Evolutionary conservation across 352 stramenopile genomes (phyloP).

Genomic region (Lagenidium giganteum): DNA sequence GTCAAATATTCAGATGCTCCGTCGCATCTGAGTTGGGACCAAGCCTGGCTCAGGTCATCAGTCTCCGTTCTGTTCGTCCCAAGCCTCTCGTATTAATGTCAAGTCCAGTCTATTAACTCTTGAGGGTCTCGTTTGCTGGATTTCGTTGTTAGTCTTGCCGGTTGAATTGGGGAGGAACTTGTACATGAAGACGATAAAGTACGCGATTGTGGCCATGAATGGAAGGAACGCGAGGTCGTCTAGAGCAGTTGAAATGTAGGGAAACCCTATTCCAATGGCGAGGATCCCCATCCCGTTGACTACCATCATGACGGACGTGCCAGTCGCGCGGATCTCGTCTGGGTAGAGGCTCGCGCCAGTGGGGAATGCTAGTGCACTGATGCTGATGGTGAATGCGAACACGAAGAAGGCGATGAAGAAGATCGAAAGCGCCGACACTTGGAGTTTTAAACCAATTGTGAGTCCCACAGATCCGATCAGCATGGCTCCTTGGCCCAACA

Average conservation of each 20-base stretch:
- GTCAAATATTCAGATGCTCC: too few species aligned
- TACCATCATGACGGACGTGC: slow-evolving; percentile 1
- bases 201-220: slow-evolving; percentile 4
- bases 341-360: slow-evolving; percentile 11
- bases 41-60: too few species aligned
- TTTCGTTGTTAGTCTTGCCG: slow-evolving; percentile 13
- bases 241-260: slow-evolving; percentile 1
- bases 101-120: too few species aligned
- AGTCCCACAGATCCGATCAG: slow-evolving; percentile 28
- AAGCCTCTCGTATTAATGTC: too few species aligned
- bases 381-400: slow-evolving; percentile 1
- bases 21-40: too few species aligned
- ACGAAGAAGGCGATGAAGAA: slow-evolving; percentile 20
- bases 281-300: slow-evolving; percentile 13
- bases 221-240: too few species aligned
- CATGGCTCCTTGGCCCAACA: slow-evolving; percentile 27
- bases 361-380: slow-evolving; percentile 9
- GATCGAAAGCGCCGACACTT: slow-evolving; percentile 25
- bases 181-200: slow-evolving; percentile 5
- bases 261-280: slow-evolving; percentile 12
- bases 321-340: slow-evolving; percentile 10
- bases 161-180: slow-evolving; percentile 13
- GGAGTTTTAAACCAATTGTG: slow-evolving; percentile 24
- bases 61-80: too few species aligned
- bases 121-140: slow-evolving; percentile 6